Percentiles rank a stretch among this genome's conserved stretches.
Conservation (phyloP, 2,329 filamentous ascomycete species). For the Paraconiothyrium brasiliense region DNA sequence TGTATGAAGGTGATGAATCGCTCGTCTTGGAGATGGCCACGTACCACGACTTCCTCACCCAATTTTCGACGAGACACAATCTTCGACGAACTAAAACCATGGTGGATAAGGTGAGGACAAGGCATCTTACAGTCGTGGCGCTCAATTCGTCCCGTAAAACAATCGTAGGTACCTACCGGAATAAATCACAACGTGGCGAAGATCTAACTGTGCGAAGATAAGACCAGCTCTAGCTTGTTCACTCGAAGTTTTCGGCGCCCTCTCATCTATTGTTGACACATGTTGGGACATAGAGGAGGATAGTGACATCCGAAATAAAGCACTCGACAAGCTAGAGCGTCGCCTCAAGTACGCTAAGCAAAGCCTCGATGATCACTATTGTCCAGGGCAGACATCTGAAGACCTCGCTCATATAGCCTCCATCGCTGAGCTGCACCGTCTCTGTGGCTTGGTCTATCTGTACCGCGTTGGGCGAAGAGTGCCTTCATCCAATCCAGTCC, state of each 20-base stretch:
- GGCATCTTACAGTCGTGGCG: conserved; percentile 2
- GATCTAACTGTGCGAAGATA: conserved; percentile 14
- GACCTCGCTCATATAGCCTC: neutral
- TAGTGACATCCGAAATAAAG: conserved; percentile 2
- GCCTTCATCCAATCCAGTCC: neutral
- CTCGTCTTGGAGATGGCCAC: conserved; percentile 3
- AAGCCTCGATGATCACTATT: conserved; percentile 5
- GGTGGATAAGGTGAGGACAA: neutral
- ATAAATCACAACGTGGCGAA: neutral
- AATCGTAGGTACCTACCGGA: neutral
- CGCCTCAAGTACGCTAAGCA: conserved; percentile 23
- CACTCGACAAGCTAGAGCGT: conserved; percentile 23
- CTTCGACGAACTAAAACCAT: neutral
- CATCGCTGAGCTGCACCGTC: conserved; percentile 21
- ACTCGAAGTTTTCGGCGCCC: conserved; percentile 19
- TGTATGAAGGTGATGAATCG: neutral
- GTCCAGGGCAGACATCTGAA: neutral
- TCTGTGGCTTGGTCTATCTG: conserved; percentile 22
- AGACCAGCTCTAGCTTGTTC: conserved; percentile 22
- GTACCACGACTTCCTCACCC: conserved; percentile 3
- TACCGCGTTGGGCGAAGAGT: conserved; percentile 18
- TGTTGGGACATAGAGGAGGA: conserved; percentile 13
- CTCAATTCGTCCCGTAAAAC: conserved; percentile 4
- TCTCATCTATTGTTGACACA: conserved; percentile 16
- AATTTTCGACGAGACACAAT: neutral